Evolutionary conservation across 2,329 filamentous ascomycete genomes (phyloP).

Genomic region (Pestalotiopsis sp.): DNA sequence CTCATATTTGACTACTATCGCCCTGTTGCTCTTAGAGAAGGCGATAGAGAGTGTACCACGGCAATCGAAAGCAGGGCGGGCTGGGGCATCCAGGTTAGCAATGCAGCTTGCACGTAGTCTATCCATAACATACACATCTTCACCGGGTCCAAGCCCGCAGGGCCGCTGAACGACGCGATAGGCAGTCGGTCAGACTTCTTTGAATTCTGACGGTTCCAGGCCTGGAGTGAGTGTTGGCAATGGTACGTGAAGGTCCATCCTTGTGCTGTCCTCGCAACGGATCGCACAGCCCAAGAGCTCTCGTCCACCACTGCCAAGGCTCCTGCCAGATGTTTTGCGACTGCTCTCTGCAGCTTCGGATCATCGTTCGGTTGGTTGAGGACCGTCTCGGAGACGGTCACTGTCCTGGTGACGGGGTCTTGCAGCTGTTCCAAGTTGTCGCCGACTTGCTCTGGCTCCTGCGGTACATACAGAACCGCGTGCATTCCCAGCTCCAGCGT

Average conservation of each 20-base stretch:
- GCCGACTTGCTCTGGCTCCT: constrained; percentile 37
- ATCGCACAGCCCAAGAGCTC: constrained; percentile 50
- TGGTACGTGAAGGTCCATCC: constrained; percentile 58
- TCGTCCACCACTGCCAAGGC: constrained; percentile 47
- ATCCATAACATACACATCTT: constrained; percentile 42
- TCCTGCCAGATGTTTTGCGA: constrained; percentile 51
- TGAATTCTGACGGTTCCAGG: constrained; percentile 51
- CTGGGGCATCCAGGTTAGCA: constrained; percentile 32
- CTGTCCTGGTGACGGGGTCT: constrained; percentile 36
- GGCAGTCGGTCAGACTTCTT: constrained; percentile 42
- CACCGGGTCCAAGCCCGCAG: constrained; percentile 46
- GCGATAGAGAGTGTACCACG: constrained; percentile 52
- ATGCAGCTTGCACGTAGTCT: neutral
- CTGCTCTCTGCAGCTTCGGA: constrained; percentile 49
- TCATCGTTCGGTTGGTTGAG: constrained; percentile 52
- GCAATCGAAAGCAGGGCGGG: constrained; percentile 62
- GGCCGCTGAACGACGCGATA: constrained; percentile 53
- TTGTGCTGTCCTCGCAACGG: constrained; percentile 45
- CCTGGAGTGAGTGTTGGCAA: constrained; percentile 55
- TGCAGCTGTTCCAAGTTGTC: constrained; percentile 29
- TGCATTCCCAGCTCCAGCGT: constrained; percentile 50
- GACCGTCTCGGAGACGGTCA: constrained; percentile 48
- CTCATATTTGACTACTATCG: constrained; percentile 56
- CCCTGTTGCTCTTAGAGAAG: constrained; percentile 50
- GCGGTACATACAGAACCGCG: constrained; percentile 44